Conservation (phyloP, 306 rosid genomes). For the Elaeagnus macrophylla region DNA sequence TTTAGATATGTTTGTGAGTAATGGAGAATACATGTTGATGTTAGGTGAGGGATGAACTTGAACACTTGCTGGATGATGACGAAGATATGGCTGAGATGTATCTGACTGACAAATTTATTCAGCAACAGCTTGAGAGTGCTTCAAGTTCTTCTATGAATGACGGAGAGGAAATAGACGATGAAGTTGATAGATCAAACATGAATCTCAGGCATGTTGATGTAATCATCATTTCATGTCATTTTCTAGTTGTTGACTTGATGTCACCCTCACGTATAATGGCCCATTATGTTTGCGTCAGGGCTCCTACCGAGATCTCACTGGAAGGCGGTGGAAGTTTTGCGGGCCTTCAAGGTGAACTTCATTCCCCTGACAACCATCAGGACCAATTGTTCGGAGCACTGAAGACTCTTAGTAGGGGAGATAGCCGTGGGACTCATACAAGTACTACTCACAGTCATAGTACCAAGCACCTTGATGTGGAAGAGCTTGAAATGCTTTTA, state of each 20-base stretch:
- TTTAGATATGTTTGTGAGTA: neutral
- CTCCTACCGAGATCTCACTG: constrained; percentile 27
- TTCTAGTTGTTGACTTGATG: neutral
- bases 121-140: constrained; percentile 53
- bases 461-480: constrained; percentile 76
- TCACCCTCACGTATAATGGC: neutral
- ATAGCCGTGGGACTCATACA: constrained; percentile 60
- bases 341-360: constrained; percentile 31
- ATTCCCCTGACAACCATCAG: constrained; percentile 22
- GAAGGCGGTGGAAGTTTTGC: constrained; percentile 32
- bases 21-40: constrained; percentile 1
- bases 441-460: constrained; percentile 45
- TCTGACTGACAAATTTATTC: constrained; percentile 62
- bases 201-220: constrained; percentile 40
- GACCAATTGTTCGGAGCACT: constrained; percentile 30
- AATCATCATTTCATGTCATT: constrained; percentile 2
- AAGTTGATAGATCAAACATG: constrained; percentile 25
- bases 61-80: constrained; percentile 88
- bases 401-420: constrained; percentile 29
- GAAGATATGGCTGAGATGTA: constrained; percentile 99
- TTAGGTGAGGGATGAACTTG: constrained; percentile 88
- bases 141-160: constrained; percentile 47
- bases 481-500: constrained; percentile 97
- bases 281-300: constrained; percentile 22
- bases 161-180: constrained; percentile 29